Percentiles rank a stretch among this genome's conserved stretches.
These are phyloP conservation scores for Colletotrichum somersetense DNA, from an alignment of 2,329 filamentous ascomycete species.

Conservation along the genomic window DNA sequence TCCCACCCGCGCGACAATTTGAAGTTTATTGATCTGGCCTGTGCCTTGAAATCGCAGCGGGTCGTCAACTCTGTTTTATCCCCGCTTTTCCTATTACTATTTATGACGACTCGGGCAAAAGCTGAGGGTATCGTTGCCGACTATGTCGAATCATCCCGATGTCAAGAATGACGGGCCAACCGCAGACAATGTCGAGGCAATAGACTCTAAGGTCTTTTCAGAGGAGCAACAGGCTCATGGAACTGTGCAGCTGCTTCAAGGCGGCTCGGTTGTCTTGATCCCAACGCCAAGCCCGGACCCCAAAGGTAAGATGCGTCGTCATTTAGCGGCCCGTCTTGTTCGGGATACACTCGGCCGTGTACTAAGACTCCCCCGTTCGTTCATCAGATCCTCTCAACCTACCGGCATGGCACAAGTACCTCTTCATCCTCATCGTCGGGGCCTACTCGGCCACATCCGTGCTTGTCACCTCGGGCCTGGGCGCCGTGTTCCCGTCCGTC, in stretches of 20 bases:
- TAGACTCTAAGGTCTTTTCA: background rate
- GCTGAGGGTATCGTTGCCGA: background rate
- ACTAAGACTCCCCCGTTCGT: background rate
- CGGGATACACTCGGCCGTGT: no score
- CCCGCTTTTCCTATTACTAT: background rate
- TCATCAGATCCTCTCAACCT: constrained; percentile 46
- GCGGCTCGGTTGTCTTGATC: constrained; percentile 43
- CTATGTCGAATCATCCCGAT: background rate
- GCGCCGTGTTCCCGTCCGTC: constrained; percentile 38
- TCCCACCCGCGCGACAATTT: background rate
- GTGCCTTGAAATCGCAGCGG: background rate
- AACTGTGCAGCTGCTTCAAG: constrained; percentile 25
- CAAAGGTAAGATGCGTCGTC: constrained; percentile 34
- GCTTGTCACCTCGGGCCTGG: constrained; percentile 41
- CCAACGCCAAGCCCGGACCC: constrained; percentile 45
- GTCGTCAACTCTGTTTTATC: background rate
- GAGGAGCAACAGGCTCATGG: constrained; percentile 3
- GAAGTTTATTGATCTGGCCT: background rate
- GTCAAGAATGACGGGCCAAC: constrained; percentile 13
- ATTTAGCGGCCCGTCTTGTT: background rate
- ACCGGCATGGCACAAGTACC: constrained; percentile 45
- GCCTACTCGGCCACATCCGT: constrained; percentile 39
- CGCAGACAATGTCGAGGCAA: constrained; percentile 1
- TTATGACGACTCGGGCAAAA: background rate
- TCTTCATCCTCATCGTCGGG: constrained; percentile 44